Evolutionary conservation across 1,284 basidiomycete species (phyloP), one percentile per base, ranked within the genome.

Genomic region (Chalciporus sp.): DNA sequence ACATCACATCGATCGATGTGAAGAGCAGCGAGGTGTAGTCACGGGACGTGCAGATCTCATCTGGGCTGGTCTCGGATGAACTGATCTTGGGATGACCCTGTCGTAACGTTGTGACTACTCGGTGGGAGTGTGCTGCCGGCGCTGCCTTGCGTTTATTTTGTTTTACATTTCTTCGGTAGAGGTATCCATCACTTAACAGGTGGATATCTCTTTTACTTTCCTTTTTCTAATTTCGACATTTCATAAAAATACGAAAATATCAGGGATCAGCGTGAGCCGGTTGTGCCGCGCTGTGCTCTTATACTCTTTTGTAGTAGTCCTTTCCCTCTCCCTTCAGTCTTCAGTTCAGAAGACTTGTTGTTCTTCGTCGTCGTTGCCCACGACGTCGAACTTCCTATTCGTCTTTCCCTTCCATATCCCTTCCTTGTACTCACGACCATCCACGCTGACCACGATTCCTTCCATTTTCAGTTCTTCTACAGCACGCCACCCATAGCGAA

Each of bases 361-460:
- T 62, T 60, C 57, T 62, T 66, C 65, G 48, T 64, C 69, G 66
- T 66, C 69, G 70, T 65, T 57, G 52, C 54, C 58, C 56, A 58
- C 71, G 67, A 44, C 65, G 65, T 60, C 55, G 57, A 52, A 52
- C 58, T 40, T 27, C 31, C 37, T 49, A 42, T 40, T 50, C 48
- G 50, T 57, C 63, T 64, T 60, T 70, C 67, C 49, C 69, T 68
- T 65, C 56, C 47, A 60, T 65, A 58, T 58, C 56, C 61, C 57
- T 59, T 66, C 67, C 65, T 64, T 63, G 60, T 66, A 60, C 61
- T 80, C 64, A 82, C 80, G 81, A 82, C 76, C 70, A 54, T 68
- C 69, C 62, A 80, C 79, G 81, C 80, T 83, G 73, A 80, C 78
- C 69, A 82, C 76, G 72, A 75, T 66, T 68, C 61, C 61, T 65